Percentiles rank a stretch among this genome's conserved stretches.
Conservation (phyloP, 306 rosid genomes). For the Elaeagnus macrophylla region DNA sequence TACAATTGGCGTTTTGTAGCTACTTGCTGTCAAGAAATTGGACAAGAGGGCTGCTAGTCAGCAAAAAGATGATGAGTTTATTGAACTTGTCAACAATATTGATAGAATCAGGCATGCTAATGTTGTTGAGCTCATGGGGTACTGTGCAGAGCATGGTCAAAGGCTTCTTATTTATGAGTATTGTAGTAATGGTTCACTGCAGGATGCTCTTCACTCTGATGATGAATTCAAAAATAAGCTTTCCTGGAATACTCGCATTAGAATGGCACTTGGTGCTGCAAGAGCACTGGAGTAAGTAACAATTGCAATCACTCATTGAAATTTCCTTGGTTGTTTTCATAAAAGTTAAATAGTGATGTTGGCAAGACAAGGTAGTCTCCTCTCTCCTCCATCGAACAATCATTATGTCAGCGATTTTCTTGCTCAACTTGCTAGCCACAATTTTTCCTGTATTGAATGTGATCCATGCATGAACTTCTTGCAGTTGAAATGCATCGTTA, state of each 20-base stretch:
- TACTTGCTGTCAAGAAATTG: slow-evolving; percentile 84
- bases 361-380: too few relatives aligned
- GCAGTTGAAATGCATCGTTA: too few relatives aligned
- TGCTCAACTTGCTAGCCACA: too few relatives aligned
- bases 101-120: slow-evolving; percentile 75
- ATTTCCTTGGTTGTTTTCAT: background rate
- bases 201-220: slow-evolving; percentile 70
- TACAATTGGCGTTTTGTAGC: slow-evolving; percentile 38
- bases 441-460: too few relatives aligned
- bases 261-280: slow-evolving; percentile 92
- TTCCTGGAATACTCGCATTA: slow-evolving; percentile 77
- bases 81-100: slow-evolving; percentile 67
- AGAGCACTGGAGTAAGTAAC: slow-evolving; percentile 92
- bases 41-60: slow-evolving; percentile 51
- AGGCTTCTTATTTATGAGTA: slow-evolving; percentile 88
- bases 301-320: background rate
- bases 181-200: slow-evolving; percentile 73
- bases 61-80: slow-evolving; percentile 74
- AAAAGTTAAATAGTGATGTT: too few relatives aligned
- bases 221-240: slow-evolving; percentile 53
- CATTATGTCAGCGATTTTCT: too few relatives aligned
- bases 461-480: too few relatives aligned
- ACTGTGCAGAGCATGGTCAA: slow-evolving; percentile 93
- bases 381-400: too few relatives aligned
- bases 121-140: slow-evolving; percentile 80